Evolutionary conservation across 1,284 basidiomycete genomes (phyloP), one percentile per base, ranked within the genome.

Genomic region (Pholiota adiposa): DNA sequence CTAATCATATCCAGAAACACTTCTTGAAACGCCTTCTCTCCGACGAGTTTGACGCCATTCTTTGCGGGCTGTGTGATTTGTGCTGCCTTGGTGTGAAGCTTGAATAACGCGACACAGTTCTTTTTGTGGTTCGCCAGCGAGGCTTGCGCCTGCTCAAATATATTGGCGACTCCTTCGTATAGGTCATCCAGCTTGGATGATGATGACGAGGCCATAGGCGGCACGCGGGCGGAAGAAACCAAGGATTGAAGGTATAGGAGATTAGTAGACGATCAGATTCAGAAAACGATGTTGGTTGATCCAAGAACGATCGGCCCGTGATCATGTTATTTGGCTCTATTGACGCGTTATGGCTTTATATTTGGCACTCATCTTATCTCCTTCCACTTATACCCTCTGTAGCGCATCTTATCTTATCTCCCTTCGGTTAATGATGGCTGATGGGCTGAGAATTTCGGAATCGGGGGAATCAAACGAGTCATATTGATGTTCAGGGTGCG

Each of bases 71-170:
- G 83, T 2, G 81, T 88, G 64, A 90, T 73, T 83, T 84, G 67
- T 84, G 68, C 67, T 3, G 89, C 88, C 65, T 89, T 84, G 18
- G 79, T 69, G 66, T 97, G 95, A 41, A 96, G 75, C 72, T 96
- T 95, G 78, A 92, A 85, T 1, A 98, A 84, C 0, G 90, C 87
- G 52, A 96, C 91, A 60, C 89, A 85, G 75, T 98, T 97, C 82
- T 98, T 98, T 59, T 72, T 72, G 63, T 77, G 94, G 72, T 94
- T 96, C 6, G 96, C 93, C 9, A 89, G 74, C 0, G 93, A 89
- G 41, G 79, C 76, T 73, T 98, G 97, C 0, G 87, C 90, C 73
- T 98, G 93, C 58, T 93, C 90, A 51, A 83, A 81, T 23, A 79
- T 75, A 6, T 64, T 64, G 2, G 76, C 70, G n/a, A 81, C 60